These are phyloP conservation scores for Cyclotella atomus DNA, from an alignment of 108 stramenopile genomes.

Conservation along the genomic window DNA sequence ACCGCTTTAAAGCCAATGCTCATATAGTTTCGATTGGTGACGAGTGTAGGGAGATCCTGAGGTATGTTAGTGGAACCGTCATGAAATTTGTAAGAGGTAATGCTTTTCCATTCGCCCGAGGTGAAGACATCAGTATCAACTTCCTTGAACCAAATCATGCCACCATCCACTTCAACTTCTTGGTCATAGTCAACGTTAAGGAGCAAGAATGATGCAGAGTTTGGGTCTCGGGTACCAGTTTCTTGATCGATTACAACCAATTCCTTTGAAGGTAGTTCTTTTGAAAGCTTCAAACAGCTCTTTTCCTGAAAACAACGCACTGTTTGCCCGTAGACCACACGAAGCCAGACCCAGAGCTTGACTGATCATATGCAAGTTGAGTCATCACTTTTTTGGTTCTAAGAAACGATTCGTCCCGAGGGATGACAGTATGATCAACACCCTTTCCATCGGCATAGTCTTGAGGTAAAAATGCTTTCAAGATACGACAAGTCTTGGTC, in stretches of 20 bases:
- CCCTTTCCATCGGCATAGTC: slow-evolving; percentile 3
- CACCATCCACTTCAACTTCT: slow-evolving; percentile 1
- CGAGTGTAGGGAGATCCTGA: slow-evolving; percentile 35
- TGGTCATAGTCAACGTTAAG: slow-evolving; percentile 38
- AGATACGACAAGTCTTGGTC: slow-evolving; percentile 7
- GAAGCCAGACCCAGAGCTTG: slow-evolving; percentile 59
- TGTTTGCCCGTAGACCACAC: slow-evolving; percentile 24
- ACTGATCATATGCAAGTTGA: slow-evolving; percentile 59
- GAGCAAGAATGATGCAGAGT: slow-evolving; percentile 38
- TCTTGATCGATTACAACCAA: slow-evolving; percentile 39
- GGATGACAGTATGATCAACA: slow-evolving; percentile 20
- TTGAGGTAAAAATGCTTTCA: slow-evolving; percentile 13
- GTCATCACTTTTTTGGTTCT: slow-evolving; percentile 3
- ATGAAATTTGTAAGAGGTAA: slow-evolving; percentile 40
- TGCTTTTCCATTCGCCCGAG: slow-evolving; percentile 37
- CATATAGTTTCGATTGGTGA: slow-evolving; percentile 15
- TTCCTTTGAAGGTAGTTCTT: slow-evolving; percentile 44
- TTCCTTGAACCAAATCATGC: slow-evolving; percentile 17
- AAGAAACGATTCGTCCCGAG: slow-evolving; percentile 8
- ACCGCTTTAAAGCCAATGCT: slow-evolving; percentile 1
- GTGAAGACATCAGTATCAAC: slow-evolving; percentile 36
- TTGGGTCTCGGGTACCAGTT: slow-evolving; percentile 54
- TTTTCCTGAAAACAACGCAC: slow-evolving; percentile 38
- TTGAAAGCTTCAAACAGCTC: slow-evolving; percentile 42
- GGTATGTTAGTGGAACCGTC: slow-evolving; percentile 48